Conservation (phyloP, 139 green algal species). For the Ettlia oleoabundans region DNA sequence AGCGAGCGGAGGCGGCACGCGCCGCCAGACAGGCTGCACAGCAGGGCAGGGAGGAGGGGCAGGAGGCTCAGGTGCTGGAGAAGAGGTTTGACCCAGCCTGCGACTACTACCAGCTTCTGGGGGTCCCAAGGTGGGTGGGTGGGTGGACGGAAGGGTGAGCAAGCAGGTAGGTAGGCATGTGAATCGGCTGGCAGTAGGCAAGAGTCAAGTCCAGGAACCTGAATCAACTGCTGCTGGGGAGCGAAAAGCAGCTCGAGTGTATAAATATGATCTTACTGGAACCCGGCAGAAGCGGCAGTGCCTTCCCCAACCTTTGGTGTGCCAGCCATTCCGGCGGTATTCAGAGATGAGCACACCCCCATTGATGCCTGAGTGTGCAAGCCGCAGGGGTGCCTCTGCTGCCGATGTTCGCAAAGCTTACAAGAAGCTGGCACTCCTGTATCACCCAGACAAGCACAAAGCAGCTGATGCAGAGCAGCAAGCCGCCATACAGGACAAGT, state of each 20-base stretch:
- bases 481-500: constrained; percentile 41
- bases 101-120: constrained; percentile 78
- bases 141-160: too few species aligned
- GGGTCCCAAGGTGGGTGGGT: too few species aligned
- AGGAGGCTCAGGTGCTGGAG: constrained; percentile 32
- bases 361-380: background rate
- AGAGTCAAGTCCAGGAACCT: too few species aligned
- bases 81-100: constrained; percentile 25
- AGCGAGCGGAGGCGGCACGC: constrained; percentile 54
- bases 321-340: background rate
- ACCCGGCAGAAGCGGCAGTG: background rate
- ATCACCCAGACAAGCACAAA: constrained; percentile 67
- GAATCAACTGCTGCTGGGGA: too few species aligned
- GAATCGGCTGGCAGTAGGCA: too few species aligned
- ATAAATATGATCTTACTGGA: constrained; percentile 8
- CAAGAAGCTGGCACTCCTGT: constrained; percentile 43
- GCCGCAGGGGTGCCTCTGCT: constrained; percentile 26
- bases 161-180: too few species aligned
- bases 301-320: too few species aligned
- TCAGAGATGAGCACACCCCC: background rate
- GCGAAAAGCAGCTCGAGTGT: too few species aligned
- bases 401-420: constrained; percentile 34
- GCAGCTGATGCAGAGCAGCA: constrained; percentile 28
- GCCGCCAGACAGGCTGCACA: constrained; percentile 25
- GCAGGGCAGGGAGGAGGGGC: background rate